Conservation (phyloP, 495 filamentous ascomycete species). For the Penicillium pulvis region DNA sequence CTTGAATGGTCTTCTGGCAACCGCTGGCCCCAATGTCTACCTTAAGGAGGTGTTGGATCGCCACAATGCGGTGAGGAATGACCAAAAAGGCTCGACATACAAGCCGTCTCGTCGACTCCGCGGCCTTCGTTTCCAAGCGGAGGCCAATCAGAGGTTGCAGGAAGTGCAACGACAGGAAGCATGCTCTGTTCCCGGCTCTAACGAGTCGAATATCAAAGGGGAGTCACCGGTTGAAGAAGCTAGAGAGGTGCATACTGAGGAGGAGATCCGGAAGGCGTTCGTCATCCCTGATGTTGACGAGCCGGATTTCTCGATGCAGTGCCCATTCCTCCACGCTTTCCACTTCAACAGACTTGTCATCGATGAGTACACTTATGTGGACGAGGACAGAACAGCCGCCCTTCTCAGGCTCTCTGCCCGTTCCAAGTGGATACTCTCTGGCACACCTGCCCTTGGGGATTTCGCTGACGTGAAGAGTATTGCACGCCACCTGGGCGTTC, state of each 20-base stretch:
- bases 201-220: neutral
- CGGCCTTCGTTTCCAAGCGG: conserved; percentile 18
- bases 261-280: conserved; percentile 23
- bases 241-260: neutral
- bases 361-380: conserved; percentile 68
- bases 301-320: conserved; percentile 23
- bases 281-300: conserved; percentile 15
- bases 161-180: neutral
- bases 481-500: conserved; percentile 54
- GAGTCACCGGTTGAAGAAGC: neutral
- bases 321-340: conserved; percentile 58
- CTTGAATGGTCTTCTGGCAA: conserved; percentile 40
- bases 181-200: neutral
- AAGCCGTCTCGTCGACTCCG: conserved; percentile 37
- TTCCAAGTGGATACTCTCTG: conserved; percentile 69
- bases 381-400: conserved; percentile 31
- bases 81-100: conserved; percentile 26
- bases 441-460: conserved; percentile 60
- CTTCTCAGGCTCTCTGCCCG: conserved; percentile 44
- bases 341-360: conserved; percentile 63
- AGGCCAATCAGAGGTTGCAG: neutral
- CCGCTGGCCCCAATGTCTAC: conserved; percentile 28
- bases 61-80: conserved; percentile 22
- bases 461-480: conserved; percentile 63
- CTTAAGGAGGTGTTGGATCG: conserved; percentile 29